These are phyloP conservation scores for Dictyophora rubrovolvata DNA, from an alignment of 768 basidiomycete genomes.

Conservation along the genomic window DNA sequence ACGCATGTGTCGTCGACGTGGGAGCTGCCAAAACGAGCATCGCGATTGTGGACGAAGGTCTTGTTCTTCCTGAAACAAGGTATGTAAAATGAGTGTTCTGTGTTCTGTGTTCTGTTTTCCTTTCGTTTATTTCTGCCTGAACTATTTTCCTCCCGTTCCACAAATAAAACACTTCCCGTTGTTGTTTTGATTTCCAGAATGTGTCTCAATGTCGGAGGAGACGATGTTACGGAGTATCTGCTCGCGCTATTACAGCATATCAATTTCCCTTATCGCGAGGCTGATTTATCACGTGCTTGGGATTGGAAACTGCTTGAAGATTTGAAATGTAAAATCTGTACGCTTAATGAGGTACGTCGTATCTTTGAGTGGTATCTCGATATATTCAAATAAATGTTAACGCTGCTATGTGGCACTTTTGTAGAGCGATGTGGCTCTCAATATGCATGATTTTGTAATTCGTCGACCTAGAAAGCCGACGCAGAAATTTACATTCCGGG, in stretches of 20 bases:
- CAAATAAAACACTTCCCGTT: not conserved
- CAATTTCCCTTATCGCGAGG: slow-evolving; percentile 79
- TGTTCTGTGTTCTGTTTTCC: not conserved
- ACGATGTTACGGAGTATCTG: slow-evolving; percentile 89
- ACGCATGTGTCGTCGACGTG: slow-evolving; percentile 93
- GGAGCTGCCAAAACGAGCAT: slow-evolving; percentile 79
- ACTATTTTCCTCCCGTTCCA: not conserved
- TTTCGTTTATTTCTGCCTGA: not conserved
- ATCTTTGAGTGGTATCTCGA: not conserved
- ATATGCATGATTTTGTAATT: slow-evolving; percentile 84
- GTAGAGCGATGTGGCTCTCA: slow-evolving; percentile 82
- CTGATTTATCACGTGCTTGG: slow-evolving; percentile 64
- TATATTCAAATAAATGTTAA: not conserved
- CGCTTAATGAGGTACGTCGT: slow-evolving; percentile 68
- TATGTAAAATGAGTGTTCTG: slow-evolving; percentile 21
- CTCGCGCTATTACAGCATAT: slow-evolving; percentile 70
- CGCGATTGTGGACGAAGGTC: slow-evolving; percentile 90
- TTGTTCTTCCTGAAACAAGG: slow-evolving; percentile 83
- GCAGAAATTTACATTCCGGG: slow-evolving; percentile 80
- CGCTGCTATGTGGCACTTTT: not conserved
- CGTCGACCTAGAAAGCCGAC: slow-evolving; percentile 65
- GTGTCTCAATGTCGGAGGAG: slow-evolving; percentile 79
- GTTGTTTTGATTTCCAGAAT: slow-evolving; percentile 37
- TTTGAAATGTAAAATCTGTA: slow-evolving; percentile 75
- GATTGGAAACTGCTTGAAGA: slow-evolving; percentile 93